phyloP scores from a whole-genome alignment of 148 eudicot genomes.

The Vaccinium vitisidaea region DNA sequence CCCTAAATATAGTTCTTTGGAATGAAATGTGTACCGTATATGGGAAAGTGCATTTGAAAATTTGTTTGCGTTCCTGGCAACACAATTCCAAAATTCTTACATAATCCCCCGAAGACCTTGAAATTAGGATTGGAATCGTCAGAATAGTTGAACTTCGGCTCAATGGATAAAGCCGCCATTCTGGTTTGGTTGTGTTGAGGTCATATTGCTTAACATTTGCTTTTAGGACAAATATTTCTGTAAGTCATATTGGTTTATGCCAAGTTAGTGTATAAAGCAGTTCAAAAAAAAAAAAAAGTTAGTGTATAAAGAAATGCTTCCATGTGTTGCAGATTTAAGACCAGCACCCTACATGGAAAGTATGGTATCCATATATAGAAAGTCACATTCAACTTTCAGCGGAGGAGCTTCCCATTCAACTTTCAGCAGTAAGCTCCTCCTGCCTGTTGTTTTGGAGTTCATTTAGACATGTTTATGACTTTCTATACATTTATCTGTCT shows the following conservation, averaged over 20 bases:
- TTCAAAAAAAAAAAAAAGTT: no score
- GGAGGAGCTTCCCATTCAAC: conserved; percentile 46
- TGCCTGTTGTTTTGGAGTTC: conserved; percentile 33
- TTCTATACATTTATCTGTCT: neutral
- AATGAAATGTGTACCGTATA: neutral
- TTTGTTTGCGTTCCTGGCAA: neutral
- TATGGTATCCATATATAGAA: conserved; percentile 56
- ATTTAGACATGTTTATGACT: neutral
- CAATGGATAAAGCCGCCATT: neutral
- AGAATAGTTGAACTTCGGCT: neutral
- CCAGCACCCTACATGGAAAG: conserved; percentile 66
- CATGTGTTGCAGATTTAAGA: conserved; percentile 58
- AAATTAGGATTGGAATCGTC: neutral
- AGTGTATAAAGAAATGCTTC: neutral
- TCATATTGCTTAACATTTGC: neutral
- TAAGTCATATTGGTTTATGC: neutral
- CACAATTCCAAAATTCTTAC: neutral
- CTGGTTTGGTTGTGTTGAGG: neutral
- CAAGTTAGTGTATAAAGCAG: neutral
- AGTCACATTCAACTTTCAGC: conserved; percentile 59
- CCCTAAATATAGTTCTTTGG: neutral
- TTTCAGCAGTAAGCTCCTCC: conserved; percentile 44
- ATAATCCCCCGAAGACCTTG: neutral
- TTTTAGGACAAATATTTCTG: neutral
- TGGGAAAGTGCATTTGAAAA: neutral